Conservation (phyloP, 176 grass and related monocot genomes). For the Eleusine indica region DNA sequence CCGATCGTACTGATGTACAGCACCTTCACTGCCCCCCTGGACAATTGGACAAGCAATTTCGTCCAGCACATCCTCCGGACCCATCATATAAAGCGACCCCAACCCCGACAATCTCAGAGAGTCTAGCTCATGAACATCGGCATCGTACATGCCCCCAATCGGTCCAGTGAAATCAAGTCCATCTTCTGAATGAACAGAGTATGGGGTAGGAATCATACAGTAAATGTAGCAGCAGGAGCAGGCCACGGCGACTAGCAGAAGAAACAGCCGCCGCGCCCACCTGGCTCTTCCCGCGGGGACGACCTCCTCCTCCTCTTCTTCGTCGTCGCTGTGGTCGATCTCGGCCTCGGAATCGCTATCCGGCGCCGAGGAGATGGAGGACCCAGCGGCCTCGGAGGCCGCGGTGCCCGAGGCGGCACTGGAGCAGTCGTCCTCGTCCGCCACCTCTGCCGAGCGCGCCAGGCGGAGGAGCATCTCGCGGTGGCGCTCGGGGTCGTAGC, state of each 20-base stretch:
- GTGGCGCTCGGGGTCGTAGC: conserved; percentile 68
- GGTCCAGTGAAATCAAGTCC: not conserved
- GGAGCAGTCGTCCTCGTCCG: conserved; percentile 38
- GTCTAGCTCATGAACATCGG: not conserved
- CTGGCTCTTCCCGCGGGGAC: not conserved
- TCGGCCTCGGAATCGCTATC: conserved; percentile 27
- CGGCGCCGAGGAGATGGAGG: not conserved
- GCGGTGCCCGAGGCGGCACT: conserved; percentile 22
- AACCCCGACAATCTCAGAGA: not conserved
- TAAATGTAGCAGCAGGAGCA: conserved; percentile 30
- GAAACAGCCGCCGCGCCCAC: conserved; percentile 28
- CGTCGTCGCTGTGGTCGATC: not conserved
- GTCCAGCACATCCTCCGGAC: conserved; percentile 22
- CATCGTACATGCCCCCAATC: conserved; percentile 4
- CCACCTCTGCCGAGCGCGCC: conserved; percentile 32
- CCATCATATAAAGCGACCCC: conserved; percentile 32
- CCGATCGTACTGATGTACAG: not conserved
- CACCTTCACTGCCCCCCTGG: not conserved
- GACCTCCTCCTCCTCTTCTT: conserved; percentile 8
- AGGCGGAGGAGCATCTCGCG: conserved; percentile 59
- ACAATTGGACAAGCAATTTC: not conserved
- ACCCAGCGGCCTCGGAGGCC: not conserved
- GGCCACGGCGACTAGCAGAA: conserved; percentile 19
- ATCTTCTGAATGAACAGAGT: conserved; percentile 20
- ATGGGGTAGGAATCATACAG: not conserved